Evolutionary conservation across 2,329 filamentous ascomycete genomes (phyloP), one percentile per base, ranked within the genome.

Genomic region (Epichloe uncinata): DNA sequence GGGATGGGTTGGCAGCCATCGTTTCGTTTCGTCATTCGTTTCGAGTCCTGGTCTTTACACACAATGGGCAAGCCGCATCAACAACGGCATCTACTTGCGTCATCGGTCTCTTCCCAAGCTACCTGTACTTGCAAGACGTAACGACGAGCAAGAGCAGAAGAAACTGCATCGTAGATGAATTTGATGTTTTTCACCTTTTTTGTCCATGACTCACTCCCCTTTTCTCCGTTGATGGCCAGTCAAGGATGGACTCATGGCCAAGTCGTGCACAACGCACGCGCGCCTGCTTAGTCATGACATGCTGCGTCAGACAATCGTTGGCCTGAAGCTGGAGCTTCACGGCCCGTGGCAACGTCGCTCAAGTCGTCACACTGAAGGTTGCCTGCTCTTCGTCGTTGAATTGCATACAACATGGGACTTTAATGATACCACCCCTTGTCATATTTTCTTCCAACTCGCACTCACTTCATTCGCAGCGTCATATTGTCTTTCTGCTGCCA

Each of bases 211-310:
- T 13, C 22, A 12, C 40, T 22, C 16, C 2, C 8, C 18, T 5
- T 22, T 16, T 11, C 18, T 11, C 16, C 20, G 38, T 20, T 41
- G 18, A 41, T 41, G 38, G 18, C 11, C 16, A 18, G 38, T 5
- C 26, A 8, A 26, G 22, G 22, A 26, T 8, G 26, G 38, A 11
- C 38, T 20, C 16, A n/a, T 3, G 15, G 36, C 30, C 43, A 11
- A 45, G 9, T 13, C 15, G 15, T 37, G 12, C 12, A 11, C 9
- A 0, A 4, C 9, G 26, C 26, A 30, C 8, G 26, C 26, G 20
- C n/a, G 30, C 18, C 30, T 49, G 47, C 47, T 49, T 49, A 49
- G 47, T 49, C 41, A 49, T 45, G 26, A 30, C 26, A 30, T 30
- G 26, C 26, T 47, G 47, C 47, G 47, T 49, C 42, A 45, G 47